phyloP scores from a whole-genome alignment of 2,329 filamentous ascomycete genomes.

The Canariomyces notabilis region DNA sequence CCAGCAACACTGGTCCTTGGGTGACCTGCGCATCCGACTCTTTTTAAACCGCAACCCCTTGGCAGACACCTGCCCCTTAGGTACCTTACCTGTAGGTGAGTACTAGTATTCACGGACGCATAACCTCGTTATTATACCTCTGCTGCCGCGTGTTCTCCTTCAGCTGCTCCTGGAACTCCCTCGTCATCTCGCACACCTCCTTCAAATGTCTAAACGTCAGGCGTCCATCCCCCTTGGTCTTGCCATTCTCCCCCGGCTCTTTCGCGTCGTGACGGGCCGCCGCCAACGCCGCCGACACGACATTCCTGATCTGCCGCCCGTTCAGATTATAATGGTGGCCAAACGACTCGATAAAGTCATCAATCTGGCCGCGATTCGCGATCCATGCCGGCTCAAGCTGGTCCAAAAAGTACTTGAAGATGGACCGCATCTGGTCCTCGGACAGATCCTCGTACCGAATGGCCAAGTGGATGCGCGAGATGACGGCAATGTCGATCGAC shows the following conservation, averaged over 20 bases:
- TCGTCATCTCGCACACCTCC: not conserved
- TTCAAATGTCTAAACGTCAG: not conserved
- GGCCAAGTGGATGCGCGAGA: constrained; percentile 42
- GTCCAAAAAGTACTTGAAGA: constrained; percentile 20
- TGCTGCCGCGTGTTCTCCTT: not conserved
- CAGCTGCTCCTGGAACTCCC: not conserved
- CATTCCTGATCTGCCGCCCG: not conserved
- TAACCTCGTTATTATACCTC: not conserved
- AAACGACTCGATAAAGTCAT: not conserved
- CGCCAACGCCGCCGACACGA: not conserved
- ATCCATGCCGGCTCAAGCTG: constrained; percentile 14
- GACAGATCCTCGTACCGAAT: constrained; percentile 34
- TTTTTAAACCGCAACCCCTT: too few species aligned
- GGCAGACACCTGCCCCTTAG: too few species aligned
- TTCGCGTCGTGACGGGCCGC: not conserved
- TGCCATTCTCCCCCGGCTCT: not conserved
- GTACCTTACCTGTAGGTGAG: too few species aligned
- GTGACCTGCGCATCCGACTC: too few species aligned
- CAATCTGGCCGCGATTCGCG: not conserved
- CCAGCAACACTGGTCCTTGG: too few species aligned
- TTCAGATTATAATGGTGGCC: not conserved
- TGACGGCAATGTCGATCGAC: constrained; percentile 41
- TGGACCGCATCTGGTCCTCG: constrained; percentile 7
- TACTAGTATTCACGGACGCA: not conserved
- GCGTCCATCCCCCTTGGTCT: not conserved